phyloP scores from a whole-genome alignment of 2,329 filamentous ascomycete species.

The Sarocladiaceae sp. region DNA sequence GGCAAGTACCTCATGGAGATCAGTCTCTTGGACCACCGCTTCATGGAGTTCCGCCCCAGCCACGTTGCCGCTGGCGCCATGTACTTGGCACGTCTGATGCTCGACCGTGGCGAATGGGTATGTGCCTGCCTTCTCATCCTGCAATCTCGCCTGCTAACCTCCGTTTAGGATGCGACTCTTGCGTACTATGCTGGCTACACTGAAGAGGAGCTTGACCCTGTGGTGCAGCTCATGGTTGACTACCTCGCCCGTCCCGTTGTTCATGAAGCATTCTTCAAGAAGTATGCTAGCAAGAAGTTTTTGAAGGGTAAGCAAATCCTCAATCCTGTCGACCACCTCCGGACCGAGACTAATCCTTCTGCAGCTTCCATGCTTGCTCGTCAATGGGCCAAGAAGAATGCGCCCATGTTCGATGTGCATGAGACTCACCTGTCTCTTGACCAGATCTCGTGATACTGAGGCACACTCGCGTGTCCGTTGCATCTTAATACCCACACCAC shows the following conservation, averaged over 20 bases:
- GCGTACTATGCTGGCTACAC: constrained; percentile 88
- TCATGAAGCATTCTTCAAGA: constrained; percentile 99
- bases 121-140: constrained; percentile 25
- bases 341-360: constrained; percentile 13
- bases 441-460: constrained; percentile 30
- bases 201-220: constrained; percentile 86
- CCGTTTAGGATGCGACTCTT: constrained; percentile 67
- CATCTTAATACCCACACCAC: constrained; percentile 1
- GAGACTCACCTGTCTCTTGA: constrained; percentile 45
- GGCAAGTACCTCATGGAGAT: constrained; percentile 99
- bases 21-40: constrained; percentile 87
- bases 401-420: constrained; percentile 46
- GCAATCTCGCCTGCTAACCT: constrained; percentile 22
- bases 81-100: constrained; percentile 86
- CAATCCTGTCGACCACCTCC: too few species aligned
- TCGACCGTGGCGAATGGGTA: constrained; percentile 90
- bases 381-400: constrained; percentile 86
- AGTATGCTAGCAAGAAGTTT: constrained; percentile 99
- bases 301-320: constrained; percentile 71
- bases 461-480: constrained; percentile 11
- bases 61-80: constrained; percentile 88
- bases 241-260: constrained; percentile 86
- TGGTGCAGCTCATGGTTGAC: constrained; percentile 92
- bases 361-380: constrained; percentile 85
- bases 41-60: constrained; percentile 84